phyloP scores from a whole-genome alignment of 306 rosid genomes.

The Acacia melanoxylon region DNA sequence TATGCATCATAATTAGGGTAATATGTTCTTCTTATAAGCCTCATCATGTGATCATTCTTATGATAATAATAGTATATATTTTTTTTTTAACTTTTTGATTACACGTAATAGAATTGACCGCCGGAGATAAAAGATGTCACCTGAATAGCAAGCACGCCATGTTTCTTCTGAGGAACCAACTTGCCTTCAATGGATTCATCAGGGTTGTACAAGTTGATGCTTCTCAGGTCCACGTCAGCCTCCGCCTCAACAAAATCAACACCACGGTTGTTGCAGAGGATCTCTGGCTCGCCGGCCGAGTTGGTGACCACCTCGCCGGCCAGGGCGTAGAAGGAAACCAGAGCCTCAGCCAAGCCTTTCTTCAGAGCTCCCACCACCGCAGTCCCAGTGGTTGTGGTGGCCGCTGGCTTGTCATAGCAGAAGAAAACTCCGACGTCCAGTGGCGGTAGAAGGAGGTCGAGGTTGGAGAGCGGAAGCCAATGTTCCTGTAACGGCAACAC shows the following conservation, averaged over 20 bases:
- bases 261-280: conserved; percentile 72
- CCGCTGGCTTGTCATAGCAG: conserved; percentile 41
- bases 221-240: conserved; percentile 52
- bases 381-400: background rate
- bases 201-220: conserved; percentile 54
- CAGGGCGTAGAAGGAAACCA: conserved; percentile 55
- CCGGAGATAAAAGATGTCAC: background rate
- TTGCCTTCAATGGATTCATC: conserved; percentile 10
- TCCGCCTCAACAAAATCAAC: conserved; percentile 65
- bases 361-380: conserved; percentile 42
- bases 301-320: conserved; percentile 61
- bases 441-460: conserved; percentile 64
- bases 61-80: background rate
- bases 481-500: conserved; percentile 59
- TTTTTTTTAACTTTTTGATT: background rate
- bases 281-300: conserved; percentile 65
- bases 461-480: conserved; percentile 73
- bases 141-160: conserved; percentile 5
- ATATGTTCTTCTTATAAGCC: background rate
- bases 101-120: background rate
- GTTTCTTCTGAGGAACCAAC: conserved; percentile 4
- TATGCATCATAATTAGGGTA: background rate
- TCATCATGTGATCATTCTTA: background rate
- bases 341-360: conserved; percentile 49
- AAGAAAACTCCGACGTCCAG: conserved; percentile 66